Evolutionary conservation across 257 asterid species (phyloP), one percentile per base, ranked within the genome.

Genomic region (Fraxinus americana): DNA sequence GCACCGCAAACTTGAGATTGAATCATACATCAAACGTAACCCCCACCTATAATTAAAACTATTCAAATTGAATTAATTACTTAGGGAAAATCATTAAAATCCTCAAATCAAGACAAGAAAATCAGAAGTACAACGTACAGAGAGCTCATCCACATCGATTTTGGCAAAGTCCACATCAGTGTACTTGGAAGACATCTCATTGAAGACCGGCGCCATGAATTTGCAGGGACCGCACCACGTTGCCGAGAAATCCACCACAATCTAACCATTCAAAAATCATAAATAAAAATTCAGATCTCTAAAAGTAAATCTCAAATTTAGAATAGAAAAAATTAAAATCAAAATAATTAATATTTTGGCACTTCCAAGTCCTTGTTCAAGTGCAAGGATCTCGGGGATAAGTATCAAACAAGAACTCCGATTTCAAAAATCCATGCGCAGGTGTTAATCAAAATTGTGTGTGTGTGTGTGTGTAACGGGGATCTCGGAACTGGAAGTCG

Each of bases 211-310:
- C 78, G 87, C 98, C 78, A 91, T 90, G 74, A 91, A 76, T 87
- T 81, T 94, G 94, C 99, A 92, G 52, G 98, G 99, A 2, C 98
- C 98, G 66, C 99, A 94, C 98, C 99, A 94, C 12, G 92, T 41
- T 10, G 98, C 98, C 39, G 97, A 82, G 34, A 94, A 94, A 88
- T 91, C 97, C 38, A 94, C 89, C 80, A 92, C 99, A 82, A 92
- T 81, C 99, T 94, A 70, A 70, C 73, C 82, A 67, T 70, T 54
- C 13, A 17, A 25, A 63, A 77, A 54, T 17, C 3, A 52, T 23
- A 66, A 7, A 34, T 27, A 11, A 8, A 50, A 70, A 82, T 54
- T 75, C 83, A 81, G 85, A 82, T 85, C 83, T 43, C 41, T 38
- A 52, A 63, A 21, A 71, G 45, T 72, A n/a, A 57, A 7, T 59